Evolutionary conservation across 2,329 filamentous ascomycete genomes (phyloP).

Genomic region (Fusarium tricinctum): DNA sequence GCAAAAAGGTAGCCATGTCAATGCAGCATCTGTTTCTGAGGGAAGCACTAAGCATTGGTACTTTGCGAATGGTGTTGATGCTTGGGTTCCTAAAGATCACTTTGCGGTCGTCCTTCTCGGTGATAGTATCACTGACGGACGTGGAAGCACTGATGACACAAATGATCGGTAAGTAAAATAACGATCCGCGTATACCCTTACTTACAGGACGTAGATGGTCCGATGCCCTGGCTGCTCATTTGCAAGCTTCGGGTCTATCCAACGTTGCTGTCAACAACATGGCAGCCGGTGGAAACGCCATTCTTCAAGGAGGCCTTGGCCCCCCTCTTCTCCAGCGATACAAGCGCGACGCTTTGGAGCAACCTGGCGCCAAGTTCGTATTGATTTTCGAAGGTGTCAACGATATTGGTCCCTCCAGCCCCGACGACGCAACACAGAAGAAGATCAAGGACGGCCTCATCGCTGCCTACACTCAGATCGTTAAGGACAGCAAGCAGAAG

Average conservation of each 20-base stretch:
- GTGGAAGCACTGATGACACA: conserved; percentile 33
- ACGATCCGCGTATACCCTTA: rapidly evolving
- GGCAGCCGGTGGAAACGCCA: conserved; percentile 36
- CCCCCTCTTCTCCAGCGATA: conserved; percentile 33
- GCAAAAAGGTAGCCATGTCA: conserved; percentile 26
- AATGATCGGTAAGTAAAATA: conserved; percentile 18
- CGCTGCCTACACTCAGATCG: conserved; percentile 19
- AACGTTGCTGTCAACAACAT: conserved; percentile 39
- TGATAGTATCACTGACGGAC: conserved; percentile 38
- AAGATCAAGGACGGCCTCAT: conserved; percentile 10
- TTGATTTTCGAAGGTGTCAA: conserved; percentile 31
- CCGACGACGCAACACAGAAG: conserved; percentile 21
- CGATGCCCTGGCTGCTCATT: conserved; percentile 23
- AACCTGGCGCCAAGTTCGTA: conserved; percentile 24
- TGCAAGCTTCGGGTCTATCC: conserved; percentile 17
- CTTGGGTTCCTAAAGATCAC: conserved; percentile 24
- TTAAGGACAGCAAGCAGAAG: background rate
- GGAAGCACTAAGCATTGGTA: conserved; percentile 38
- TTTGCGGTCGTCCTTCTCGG: conserved; percentile 34
- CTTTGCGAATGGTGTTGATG: conserved; percentile 29
- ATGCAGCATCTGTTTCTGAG: conserved; percentile 29
- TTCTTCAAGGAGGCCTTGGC: conserved; percentile 29
- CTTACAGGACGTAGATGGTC: conserved; percentile 23
- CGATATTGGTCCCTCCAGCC: conserved; percentile 22
- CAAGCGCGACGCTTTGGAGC: conserved; percentile 29